Evolutionary conservation across 192 early-diverging fungal species (phyloP).

Genomic region (Linnemannia exigua): DNA sequence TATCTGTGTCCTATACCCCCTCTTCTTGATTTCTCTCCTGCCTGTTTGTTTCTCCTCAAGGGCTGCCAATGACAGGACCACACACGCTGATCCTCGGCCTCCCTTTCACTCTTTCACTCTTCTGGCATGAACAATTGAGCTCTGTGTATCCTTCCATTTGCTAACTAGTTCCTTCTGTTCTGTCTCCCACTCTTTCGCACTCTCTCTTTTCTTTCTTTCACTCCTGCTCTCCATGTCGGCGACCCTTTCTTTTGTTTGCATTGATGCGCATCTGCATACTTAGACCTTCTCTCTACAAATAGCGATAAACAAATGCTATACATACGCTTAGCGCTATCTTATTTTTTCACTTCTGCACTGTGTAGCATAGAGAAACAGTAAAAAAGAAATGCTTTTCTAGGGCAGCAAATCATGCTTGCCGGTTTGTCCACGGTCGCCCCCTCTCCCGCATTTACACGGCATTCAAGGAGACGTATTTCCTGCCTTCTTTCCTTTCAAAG

Average conservation of each 20-base stretch:
- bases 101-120: background rate
- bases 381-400: background rate
- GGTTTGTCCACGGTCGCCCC: conserved; percentile 15
- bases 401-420: conserved; percentile 35
- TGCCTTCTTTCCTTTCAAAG: background rate
- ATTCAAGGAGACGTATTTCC: background rate
- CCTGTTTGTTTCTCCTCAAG: conserved; percentile 1
- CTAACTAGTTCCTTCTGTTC: background rate
- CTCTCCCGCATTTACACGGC: background rate
- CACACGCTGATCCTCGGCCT: background rate
- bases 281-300: background rate
- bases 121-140: background rate
- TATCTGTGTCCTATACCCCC: background rate
- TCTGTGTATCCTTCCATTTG: background rate
- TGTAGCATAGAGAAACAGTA: background rate
- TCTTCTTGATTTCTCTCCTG: background rate
- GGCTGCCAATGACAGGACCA: background rate
- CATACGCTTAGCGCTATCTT: background rate
- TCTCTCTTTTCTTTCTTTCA: too few relatives aligned
- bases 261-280: background rate
- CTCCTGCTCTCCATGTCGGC: background rate
- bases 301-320: background rate
- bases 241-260: background rate
- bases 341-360: background rate
- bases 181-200: background rate